These are phyloP conservation scores for Croton laevigatus DNA, from an alignment of 441 rosid species.

Conservation along the genomic window DNA sequence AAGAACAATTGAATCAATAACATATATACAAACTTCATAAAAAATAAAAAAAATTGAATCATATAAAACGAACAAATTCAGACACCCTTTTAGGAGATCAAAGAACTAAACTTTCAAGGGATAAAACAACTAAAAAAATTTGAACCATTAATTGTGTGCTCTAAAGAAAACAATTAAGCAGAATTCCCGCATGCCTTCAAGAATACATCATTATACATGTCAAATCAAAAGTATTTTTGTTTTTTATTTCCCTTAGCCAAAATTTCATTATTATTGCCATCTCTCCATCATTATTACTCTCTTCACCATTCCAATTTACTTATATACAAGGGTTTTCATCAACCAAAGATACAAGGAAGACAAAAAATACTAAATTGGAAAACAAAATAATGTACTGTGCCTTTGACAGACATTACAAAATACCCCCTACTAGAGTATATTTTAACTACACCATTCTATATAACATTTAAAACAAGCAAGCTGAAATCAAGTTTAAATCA, in stretches of 20 bases:
- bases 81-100: too few relatives aligned
- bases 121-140: background rate
- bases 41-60: too few relatives aligned
- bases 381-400: background rate
- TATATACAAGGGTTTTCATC: background rate
- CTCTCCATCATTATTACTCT: slow-evolving; percentile 4
- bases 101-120: background rate
- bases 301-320: background rate
- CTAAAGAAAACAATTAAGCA: background rate
- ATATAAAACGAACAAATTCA: too few relatives aligned
- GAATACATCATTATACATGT: background rate
- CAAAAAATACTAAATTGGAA: background rate
- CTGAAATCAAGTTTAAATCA: background rate
- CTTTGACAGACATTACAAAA: background rate
- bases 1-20: too few relatives aligned
- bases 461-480: background rate
- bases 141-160: background rate
- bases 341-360: background rate
- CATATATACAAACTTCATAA: too few relatives aligned
- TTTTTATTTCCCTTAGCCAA: background rate
- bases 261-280: background rate
- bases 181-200: background rate
- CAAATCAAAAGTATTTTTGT: background rate
- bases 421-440: background rate
- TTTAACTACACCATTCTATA: background rate